Evolutionary conservation across 345 rosid genomes (phyloP), one percentile per base, ranked within the genome.

Genomic region (Salix brachista): DNA sequence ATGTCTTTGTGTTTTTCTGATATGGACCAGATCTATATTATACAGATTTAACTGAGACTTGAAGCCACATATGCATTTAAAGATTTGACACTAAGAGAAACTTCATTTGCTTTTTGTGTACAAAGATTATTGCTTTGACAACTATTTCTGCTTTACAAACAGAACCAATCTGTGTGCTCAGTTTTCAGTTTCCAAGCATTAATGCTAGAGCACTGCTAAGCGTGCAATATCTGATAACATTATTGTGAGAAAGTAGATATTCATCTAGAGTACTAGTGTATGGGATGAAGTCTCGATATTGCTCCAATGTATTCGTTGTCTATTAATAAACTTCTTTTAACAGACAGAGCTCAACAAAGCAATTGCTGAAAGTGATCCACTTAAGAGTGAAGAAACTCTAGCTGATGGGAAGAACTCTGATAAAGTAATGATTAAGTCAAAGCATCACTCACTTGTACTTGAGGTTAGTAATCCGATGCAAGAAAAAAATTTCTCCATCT

Each of bases 261-360:
- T 65, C 32, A 4, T 65, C 16, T 28, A 14, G 41, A 30, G 16
- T 30, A 18, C 41, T 14, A 32, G 68, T 32, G 13, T 30, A 65
- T 32, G 68, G 32, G 36, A 36, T 17, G 32, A 68, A 37, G 48
- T 28, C 19, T 76, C n/a, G 30, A 17, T 65, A 39, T 14, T 32
- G 10, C 34, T 46, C 41, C 74, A 28, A 4, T 67, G 36, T 73
- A 73, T 68, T 4, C 69, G 77, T 84, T 77, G 65, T 68, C 65
- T 67, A 36, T 67, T 34, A 36, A 74, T 77, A 66, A 79, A 73
- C 41, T 76, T 62, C 74, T 74, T 79, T 67, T 79, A 13, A 67
- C 86, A 96, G 98, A 94, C 88, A 41, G 97, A 92, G 87, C 90
- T 91, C 77, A 90, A 87, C 73, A 92, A 87, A 84, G 70, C 25